These are phyloP conservation scores for Pyricularia pennisetigena DNA, from an alignment of 2,329 filamentous ascomycete genomes.

Conservation along the genomic window DNA sequence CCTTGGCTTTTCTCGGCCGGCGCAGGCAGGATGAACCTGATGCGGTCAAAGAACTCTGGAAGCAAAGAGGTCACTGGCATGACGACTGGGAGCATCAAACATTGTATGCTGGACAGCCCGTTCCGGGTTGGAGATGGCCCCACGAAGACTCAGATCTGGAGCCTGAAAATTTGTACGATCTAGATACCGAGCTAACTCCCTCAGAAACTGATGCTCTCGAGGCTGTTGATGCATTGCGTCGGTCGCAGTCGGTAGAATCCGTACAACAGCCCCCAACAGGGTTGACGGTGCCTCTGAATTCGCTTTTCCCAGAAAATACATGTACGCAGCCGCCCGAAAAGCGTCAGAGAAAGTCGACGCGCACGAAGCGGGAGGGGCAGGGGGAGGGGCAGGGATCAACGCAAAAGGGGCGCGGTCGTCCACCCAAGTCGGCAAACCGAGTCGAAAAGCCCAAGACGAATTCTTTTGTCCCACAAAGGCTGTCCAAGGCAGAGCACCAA, in stretches of 20 bases:
- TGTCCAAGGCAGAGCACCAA: background rate
- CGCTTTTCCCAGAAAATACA: background rate
- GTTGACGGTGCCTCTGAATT: background rate
- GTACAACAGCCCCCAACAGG: background rate
- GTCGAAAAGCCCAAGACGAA: background rate
- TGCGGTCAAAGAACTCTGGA: background rate
- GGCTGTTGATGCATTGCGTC: background rate
- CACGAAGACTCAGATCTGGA: background rate
- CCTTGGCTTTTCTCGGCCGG: background rate
- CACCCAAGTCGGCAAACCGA: background rate
- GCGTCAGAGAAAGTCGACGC: background rate
- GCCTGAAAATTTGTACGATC: background rate
- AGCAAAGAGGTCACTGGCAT: background rate
- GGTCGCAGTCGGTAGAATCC: background rate
- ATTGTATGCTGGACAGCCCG: background rate
- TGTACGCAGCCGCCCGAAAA: background rate
- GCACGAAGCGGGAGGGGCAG: background rate
- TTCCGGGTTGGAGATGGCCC: background rate
- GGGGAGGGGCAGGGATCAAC: background rate
- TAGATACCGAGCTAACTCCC: background rate
- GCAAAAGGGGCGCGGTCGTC: background rate
- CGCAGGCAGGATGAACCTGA: background rate
- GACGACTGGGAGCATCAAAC: background rate
- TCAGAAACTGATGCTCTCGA: background rate
- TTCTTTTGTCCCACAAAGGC: background rate